phyloP scores from a whole-genome alignment of 805 yeast genomes.

The Nakazawaea wyomingensis region DNA sequence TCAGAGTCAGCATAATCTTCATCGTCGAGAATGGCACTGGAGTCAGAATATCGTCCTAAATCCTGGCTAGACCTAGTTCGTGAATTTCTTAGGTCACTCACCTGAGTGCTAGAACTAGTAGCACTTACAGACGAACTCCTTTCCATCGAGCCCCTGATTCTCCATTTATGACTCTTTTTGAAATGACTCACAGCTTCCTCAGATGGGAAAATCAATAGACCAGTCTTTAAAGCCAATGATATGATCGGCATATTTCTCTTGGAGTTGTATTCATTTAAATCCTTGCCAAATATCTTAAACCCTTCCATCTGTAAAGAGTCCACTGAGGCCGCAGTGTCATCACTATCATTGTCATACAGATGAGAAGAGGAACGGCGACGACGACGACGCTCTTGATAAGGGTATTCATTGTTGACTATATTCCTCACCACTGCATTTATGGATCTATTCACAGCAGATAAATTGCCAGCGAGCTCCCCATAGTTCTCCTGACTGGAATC shows the following conservation, averaged over 20 bases:
- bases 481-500: slow-evolving; percentile 12
- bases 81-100: background rate
- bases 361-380: background rate
- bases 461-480: slow-evolving; percentile 10
- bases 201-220: slow-evolving; percentile 14
- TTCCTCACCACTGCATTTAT: slow-evolving; percentile 10
- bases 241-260: slow-evolving; percentile 13
- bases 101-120: background rate
- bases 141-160: slow-evolving; percentile 1
- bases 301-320: slow-evolving; percentile 5
- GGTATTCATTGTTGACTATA: slow-evolving; percentile 2
- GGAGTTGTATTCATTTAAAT: slow-evolving; percentile 11
- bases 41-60: background rate
- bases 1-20: slow-evolving; percentile 2
- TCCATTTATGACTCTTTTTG: slow-evolving; percentile 12
- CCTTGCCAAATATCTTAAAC: slow-evolving; percentile 8
- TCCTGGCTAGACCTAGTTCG: background rate
- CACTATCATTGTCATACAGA: slow-evolving; percentile 7
- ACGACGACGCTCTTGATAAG: background rate
- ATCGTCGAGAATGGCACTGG: slow-evolving; percentile 4
- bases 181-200: slow-evolving; percentile 11
- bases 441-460: slow-evolving; percentile 7
- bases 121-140: background rate
- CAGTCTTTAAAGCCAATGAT: slow-evolving; percentile 13
- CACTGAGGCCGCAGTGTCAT: slow-evolving; percentile 12